A percentile compares a stretch with the other conserved stretches of the same genome.
Evolutionary conservation across 176 grass and related monocot species (phyloP).

Genomic region (Chloris gayana): DNA sequence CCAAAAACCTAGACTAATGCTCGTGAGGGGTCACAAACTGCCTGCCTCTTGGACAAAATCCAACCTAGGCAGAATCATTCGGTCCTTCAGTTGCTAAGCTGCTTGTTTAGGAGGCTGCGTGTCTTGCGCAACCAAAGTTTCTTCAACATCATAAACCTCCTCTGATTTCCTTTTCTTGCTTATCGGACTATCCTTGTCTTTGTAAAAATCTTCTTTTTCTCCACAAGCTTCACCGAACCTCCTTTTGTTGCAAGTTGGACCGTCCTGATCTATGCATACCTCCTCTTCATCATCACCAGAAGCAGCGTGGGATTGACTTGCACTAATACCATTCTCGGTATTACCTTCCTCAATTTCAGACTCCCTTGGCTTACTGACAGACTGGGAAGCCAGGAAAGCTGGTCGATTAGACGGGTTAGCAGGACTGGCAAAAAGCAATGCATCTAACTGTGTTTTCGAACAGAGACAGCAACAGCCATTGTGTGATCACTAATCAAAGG

Average conservation of each 20-base stretch:
- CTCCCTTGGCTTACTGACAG: slow-evolving; percentile 31
- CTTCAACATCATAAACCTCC: slow-evolving; percentile 16
- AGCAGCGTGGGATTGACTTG: slow-evolving; percentile 27
- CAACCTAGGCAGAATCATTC: slow-evolving; percentile 20
- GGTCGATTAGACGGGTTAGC: slow-evolving; percentile 13
- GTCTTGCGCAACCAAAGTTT: not conserved
- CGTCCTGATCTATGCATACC: not conserved
- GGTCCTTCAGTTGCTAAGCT: slow-evolving; percentile 15
- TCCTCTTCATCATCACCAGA: slow-evolving; percentile 22
- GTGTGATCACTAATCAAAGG: slow-evolving; percentile 77
- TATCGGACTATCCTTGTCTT: not conserved
- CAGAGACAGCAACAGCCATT: slow-evolving; percentile 73
- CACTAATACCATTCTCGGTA: slow-evolving; percentile 19
- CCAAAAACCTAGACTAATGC: not conserved
- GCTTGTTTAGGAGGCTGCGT: slow-evolving; percentile 10
- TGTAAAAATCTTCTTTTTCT: not conserved
- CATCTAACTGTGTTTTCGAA: slow-evolving; percentile 69
- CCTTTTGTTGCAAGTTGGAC: not conserved
- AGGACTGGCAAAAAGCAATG: slow-evolving; percentile 36
- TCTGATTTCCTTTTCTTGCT: not conserved
- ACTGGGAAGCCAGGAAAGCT: slow-evolving; percentile 21
- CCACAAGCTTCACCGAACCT: not conserved
- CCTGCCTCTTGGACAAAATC: not conserved
- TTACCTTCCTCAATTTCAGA: slow-evolving; percentile 18
- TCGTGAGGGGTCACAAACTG: not conserved